phyloP scores from a whole-genome alignment of 2,329 filamentous ascomycete species.

The Orbilia brochopaga region DNA sequence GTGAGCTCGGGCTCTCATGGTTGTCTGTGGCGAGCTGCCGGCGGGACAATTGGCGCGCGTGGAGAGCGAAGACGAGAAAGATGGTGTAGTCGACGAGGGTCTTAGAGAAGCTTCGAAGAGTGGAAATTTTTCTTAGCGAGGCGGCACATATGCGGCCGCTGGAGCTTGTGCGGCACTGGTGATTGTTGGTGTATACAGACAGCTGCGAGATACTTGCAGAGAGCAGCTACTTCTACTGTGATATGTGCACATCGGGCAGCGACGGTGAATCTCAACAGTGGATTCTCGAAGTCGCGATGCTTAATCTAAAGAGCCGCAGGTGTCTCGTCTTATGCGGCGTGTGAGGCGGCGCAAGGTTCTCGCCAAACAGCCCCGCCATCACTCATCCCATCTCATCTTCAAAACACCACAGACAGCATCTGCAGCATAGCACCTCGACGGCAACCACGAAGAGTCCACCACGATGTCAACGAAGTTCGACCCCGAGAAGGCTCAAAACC shows the following conservation, averaged over 20 bases:
- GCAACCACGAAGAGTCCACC: background rate
- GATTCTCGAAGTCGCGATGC: no score
- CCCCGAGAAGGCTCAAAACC: constrained; percentile 11
- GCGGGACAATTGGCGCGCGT: constrained; percentile 16
- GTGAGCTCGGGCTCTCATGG: constrained; percentile 44
- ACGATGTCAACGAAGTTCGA: constrained; percentile 32
- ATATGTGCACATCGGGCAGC: background rate
- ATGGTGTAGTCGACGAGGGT: constrained; percentile 8
- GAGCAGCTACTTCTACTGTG: background rate
- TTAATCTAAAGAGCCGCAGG: background rate
- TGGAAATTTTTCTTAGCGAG: constrained; percentile 34
- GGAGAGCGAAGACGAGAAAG: background rate
- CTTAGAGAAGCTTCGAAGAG: constrained; percentile 9
- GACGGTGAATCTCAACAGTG: background rate
- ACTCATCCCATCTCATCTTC: constrained; percentile 25
- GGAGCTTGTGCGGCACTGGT: background rate
- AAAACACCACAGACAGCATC: constrained; percentile 22
- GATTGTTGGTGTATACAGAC: no score
- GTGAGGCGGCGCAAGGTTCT: constrained; percentile 16
- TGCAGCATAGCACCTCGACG: constrained; percentile 6
- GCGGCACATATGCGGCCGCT: constrained; percentile 2
- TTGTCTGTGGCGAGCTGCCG: constrained; percentile 9
- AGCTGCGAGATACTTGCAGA: no score
- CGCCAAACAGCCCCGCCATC: constrained; percentile 21
- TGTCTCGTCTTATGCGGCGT: constrained; percentile 6